phyloP scores from a whole-genome alignment of 352 stramenopile genomes.

The Globisporangium polare region DNA sequence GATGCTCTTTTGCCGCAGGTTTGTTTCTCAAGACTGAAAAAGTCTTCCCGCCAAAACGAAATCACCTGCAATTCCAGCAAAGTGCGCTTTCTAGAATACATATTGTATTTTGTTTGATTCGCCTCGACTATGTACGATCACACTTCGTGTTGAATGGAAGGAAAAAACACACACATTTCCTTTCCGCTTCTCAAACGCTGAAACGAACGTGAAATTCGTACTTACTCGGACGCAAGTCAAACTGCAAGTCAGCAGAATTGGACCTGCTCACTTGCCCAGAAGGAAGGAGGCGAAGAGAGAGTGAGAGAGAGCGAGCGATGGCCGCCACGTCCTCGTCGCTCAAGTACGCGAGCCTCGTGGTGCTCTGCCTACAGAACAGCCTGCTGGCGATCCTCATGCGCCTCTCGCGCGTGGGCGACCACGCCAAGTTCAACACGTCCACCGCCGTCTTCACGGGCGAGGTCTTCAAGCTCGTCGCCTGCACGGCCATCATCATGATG shows the following conservation, averaged over 20 bases:
- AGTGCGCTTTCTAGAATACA: too few relatives aligned
- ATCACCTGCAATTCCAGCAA: too few relatives aligned
- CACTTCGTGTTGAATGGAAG: too few relatives aligned
- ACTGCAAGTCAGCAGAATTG: background rate
- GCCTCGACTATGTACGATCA: too few relatives aligned
- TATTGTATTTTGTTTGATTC: too few relatives aligned
- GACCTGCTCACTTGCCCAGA: background rate
- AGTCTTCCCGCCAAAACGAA: too few relatives aligned
- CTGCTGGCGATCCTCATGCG: slow-evolving; percentile 77
- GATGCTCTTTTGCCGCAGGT: too few relatives aligned
- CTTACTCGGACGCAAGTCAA: too few relatives aligned
- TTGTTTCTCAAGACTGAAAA: too few relatives aligned
- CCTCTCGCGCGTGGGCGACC: slow-evolving; percentile 69
- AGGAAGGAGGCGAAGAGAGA: background rate
- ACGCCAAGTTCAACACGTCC: slow-evolving; percentile 65
- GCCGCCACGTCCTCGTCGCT: slow-evolving; percentile 33
- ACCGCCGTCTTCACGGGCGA: slow-evolving; percentile 75
- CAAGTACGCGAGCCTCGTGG: slow-evolving; percentile 72
- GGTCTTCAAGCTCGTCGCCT: slow-evolving; percentile 61
- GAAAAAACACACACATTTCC: too few relatives aligned
- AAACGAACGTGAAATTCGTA: too few relatives aligned
- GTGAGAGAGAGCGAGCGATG: background rate
- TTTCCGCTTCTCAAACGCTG: too few relatives aligned
- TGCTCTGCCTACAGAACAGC: slow-evolving; percentile 83
- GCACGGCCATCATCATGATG: slow-evolving; percentile 38